Evolutionary conservation across 2,329 filamentous ascomycete species (phyloP), one percentile per base, ranked within the genome.

Genomic region (Xylaria sp.): DNA sequence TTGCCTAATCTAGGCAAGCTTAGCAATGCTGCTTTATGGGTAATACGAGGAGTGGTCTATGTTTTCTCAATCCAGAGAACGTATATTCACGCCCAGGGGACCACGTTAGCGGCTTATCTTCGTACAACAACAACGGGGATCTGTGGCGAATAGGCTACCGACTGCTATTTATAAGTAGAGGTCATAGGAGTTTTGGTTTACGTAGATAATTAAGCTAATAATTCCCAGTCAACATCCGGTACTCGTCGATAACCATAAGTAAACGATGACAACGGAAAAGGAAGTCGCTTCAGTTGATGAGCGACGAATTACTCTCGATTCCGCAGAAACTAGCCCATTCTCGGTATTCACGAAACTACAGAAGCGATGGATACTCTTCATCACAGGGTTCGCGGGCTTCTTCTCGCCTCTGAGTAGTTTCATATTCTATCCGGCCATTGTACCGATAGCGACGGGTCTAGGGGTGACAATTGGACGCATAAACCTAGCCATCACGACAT

Each of bases 401-500:
- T 75, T 76, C 61, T 74, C 74, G 2, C 71, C 74, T 0, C 51
- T 74, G 48, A 72, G 67, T 31, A 72, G 66, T 40, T 75, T 74
- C 51, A 72, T 74, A 4, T 76, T 71, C 62, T 76, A 69, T 42
- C 74, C 72, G 0, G 73, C 71, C 31, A 72, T 73, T 17, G 70
- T 63, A 5, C 66, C 69, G 2, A 70, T 76, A 3, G 69, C 73
- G 3, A 17, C 28, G 1, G 53, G 63, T 11, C 67, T 76, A 3
- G 40, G 63, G 26, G 70, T 74, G 10, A 60, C 71, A 1, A 60
- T 73, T 6, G 66, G 65, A 3, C 54, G 74, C 48, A 13, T 71
- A 26, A 68, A 71, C 40, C 36, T 71, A 1, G 62, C 70, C 7
- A 56, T 71, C 26, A 70, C 70, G 6, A 79, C 78, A 1, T 81